Percentiles rank a stretch among this genome's conserved stretches.
Conservation (phyloP, 768 basidiomycete genomes). For the Xerocomellus chrysenteron region DNA sequence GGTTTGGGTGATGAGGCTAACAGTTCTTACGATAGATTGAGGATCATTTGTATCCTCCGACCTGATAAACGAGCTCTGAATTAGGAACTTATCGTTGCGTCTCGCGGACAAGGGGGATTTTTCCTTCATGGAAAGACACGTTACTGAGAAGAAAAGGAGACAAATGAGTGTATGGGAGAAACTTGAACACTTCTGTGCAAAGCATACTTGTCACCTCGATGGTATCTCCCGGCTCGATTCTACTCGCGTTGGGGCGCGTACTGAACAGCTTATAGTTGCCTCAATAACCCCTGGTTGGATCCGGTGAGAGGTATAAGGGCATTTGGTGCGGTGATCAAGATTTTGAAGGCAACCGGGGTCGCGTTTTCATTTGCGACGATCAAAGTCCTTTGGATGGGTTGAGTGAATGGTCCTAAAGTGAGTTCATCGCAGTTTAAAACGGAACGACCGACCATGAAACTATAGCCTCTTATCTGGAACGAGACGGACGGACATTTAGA, state of each 20-base stretch:
- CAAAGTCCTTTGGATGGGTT: conserved; percentile 77
- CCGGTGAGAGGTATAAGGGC: conserved; percentile 36
- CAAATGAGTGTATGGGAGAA: neutral
- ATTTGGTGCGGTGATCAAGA: conserved; percentile 97
- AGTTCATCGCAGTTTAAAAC: conserved; percentile 2
- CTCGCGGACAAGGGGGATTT: conserved; percentile 72
- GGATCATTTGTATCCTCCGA: conserved; percentile 71
- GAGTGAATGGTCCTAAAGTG: conserved; percentile 78
- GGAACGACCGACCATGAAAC: conserved; percentile 63
- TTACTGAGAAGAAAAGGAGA: conserved; percentile 49
- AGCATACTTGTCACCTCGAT: conserved; percentile 83
- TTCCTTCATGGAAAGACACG: conserved; percentile 88
- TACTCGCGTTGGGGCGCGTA: conserved; percentile 89
- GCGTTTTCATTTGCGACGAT: conserved; percentile 80
- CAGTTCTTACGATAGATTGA: conserved; percentile 69
- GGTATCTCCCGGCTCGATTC: conserved; percentile 86
- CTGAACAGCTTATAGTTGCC: conserved; percentile 68
- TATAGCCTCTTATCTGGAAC: conserved; percentile 67
- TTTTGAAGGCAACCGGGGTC: conserved; percentile 93
- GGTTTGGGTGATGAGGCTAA: neutral
- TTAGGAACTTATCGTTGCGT: conserved; percentile 97
- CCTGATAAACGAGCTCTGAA: conserved; percentile 87
- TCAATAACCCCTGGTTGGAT: neutral
- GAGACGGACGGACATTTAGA: conserved; percentile 76
- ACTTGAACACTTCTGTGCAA: neutral